These are phyloP conservation scores for Pseudonitzschia multiseries DNA, from an alignment of 108 stramenopile genomes.

Conservation along the genomic window DNA sequence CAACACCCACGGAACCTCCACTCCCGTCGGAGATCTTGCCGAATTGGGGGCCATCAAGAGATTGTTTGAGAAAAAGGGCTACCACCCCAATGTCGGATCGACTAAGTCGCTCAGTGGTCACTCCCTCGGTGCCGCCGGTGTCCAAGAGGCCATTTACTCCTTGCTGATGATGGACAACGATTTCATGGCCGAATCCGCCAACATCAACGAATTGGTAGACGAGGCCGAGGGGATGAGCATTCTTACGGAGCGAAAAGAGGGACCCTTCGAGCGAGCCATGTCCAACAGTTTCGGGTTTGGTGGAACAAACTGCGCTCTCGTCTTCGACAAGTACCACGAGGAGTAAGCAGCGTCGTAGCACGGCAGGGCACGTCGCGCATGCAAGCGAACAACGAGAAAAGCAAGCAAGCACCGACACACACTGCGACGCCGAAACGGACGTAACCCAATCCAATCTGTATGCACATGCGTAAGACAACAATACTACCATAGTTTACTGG, in stretches of 20 bases:
- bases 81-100: conserved; percentile 91
- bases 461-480: neutral
- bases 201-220: conserved; percentile 85
- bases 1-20: conserved; percentile 99
- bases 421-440: no score
- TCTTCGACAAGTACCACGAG: conserved; percentile 94
- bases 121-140: conserved; percentile 97
- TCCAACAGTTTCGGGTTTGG: conserved; percentile 99
- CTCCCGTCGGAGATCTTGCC: conserved; percentile 95
- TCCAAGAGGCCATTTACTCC: conserved; percentile 95
- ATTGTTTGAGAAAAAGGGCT: conserved; percentile 80
- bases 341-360: no score
- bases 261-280: conserved; percentile 89
- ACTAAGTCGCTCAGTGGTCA: conserved; percentile 97
- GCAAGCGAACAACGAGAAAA: no score
- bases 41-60: conserved; percentile 94
- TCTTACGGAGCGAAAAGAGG: conserved; percentile 86
- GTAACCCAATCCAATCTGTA: no score
- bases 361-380: no score
- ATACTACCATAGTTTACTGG: neutral
- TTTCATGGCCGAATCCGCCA: conserved; percentile 94
- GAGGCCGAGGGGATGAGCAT: conserved; percentile 94
- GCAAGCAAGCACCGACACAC: no score
- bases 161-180: conserved; percentile 94
- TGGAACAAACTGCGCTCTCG: conserved; percentile 96